A percentile compares a stretch with the other conserved stretches of the same genome.
Conservation (phyloP, 306 rosid species). For the Rosa persica region DNA sequence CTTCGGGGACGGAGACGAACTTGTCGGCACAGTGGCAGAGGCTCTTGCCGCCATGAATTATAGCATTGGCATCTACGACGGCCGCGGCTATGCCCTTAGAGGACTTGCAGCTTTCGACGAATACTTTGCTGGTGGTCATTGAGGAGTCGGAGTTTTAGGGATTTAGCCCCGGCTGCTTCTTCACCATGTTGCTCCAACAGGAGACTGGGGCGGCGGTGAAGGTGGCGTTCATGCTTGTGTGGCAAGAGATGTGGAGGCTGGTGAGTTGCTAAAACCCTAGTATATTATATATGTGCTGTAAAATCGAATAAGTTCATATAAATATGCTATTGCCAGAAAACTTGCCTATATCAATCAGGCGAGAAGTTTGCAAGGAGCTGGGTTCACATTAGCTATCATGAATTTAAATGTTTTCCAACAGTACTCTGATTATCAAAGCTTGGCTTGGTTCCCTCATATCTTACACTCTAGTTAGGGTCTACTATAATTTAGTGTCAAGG, state of each 20-base stretch:
- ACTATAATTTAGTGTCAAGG: no score
- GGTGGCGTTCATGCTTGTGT: conserved; percentile 41
- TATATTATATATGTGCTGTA: background rate
- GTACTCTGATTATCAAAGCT: no score
- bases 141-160: conserved; percentile 25
- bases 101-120: conserved; percentile 60
- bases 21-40: conserved; percentile 65
- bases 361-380: no score
- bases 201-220: conserved; percentile 5
- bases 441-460: no score
- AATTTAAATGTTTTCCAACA: no score
- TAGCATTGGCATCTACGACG: conserved; percentile 77
- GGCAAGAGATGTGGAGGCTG: background rate
- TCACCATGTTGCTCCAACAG: conserved; percentile 70
- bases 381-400: no score
- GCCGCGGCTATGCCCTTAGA: conserved; percentile 64
- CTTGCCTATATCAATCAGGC: no score
- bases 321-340: no score
- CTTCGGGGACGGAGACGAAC: conserved; percentile 69
- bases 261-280: conserved; percentile 34
- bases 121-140: conserved; percentile 23
- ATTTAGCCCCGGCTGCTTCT: conserved; percentile 42
- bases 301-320: no score
- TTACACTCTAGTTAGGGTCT: no score
- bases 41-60: conserved; percentile 66